phyloP scores from a whole-genome alignment of 2,329 filamentous ascomycete species.

The Xylariales sp. region DNA sequence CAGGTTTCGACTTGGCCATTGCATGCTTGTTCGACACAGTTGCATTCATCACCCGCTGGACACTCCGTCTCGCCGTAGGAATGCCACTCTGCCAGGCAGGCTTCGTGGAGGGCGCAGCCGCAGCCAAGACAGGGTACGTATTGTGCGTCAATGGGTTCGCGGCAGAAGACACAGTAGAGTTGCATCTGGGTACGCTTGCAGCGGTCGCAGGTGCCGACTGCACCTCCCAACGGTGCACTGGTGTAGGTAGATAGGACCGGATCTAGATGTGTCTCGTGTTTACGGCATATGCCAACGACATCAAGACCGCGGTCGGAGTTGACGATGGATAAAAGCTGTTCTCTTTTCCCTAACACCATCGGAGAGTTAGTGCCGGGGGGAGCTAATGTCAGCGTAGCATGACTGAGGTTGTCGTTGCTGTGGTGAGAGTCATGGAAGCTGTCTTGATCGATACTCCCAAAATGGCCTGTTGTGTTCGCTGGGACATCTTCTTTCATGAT shows the following conservation, averaged over 20 bases:
- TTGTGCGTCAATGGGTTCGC: slow-evolving; percentile 54
- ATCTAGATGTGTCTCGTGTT: slow-evolving; percentile 59
- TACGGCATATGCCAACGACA: slow-evolving; percentile 57
- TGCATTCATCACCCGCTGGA: slow-evolving; percentile 61
- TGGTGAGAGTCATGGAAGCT: slow-evolving; percentile 33
- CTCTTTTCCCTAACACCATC: slow-evolving; percentile 53
- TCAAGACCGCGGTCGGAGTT: slow-evolving; percentile 54
- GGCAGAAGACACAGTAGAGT: slow-evolving; percentile 58
- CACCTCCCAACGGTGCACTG: slow-evolving; percentile 34
- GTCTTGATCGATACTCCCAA: slow-evolving; percentile 19
- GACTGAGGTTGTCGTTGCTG: slow-evolving; percentile 27
- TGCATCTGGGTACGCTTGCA: slow-evolving; percentile 54
- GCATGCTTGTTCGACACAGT: slow-evolving; percentile 53
- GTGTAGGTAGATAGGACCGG: slow-evolving; percentile 49
- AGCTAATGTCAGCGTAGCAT: slow-evolving; percentile 28
- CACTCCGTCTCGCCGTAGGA: slow-evolving; percentile 51
- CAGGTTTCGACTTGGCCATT: slow-evolving; percentile 57
- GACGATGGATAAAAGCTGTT: slow-evolving; percentile 45
- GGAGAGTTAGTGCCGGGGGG: slow-evolving; percentile 40
- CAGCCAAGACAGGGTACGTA: slow-evolving; percentile 60
- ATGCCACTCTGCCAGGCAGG: slow-evolving; percentile 56
- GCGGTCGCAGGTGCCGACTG: slow-evolving; percentile 36
- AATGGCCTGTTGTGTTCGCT: slow-evolving; percentile 19
- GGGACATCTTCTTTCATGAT: slow-evolving; percentile 47
- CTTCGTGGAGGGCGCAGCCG: slow-evolving; percentile 57